These are phyloP conservation scores for Tricholoma flavovirens DNA, from an alignment of 768 basidiomycete species.

Conservation along the genomic window DNA sequence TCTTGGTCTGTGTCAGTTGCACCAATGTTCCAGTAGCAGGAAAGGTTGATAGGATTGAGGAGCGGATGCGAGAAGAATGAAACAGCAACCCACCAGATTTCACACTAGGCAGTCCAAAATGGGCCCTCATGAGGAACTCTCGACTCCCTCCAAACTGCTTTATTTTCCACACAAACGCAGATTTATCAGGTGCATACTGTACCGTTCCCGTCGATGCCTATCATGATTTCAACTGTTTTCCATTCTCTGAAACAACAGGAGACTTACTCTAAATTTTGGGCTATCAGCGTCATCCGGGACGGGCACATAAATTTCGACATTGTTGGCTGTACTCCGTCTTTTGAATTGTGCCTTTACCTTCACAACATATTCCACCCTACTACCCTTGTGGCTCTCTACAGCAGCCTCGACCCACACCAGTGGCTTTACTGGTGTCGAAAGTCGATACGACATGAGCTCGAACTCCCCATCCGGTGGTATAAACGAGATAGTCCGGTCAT, in stretches of 20 bases:
- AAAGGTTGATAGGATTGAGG: background rate
- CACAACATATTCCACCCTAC: slow-evolving; percentile 91
- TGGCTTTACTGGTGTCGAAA: slow-evolving; percentile 94
- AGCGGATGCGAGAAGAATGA: background rate
- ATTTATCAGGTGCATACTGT: slow-evolving; percentile 96
- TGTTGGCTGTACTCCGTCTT: slow-evolving; percentile 92
- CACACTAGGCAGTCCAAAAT: slow-evolving; percentile 94
- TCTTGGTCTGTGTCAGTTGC: slow-evolving; percentile 49
- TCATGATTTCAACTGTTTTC: background rate
- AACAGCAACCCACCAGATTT: slow-evolving; percentile 70
- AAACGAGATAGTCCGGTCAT: slow-evolving; percentile 98
- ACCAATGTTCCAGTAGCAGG: background rate
- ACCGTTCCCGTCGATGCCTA: slow-evolving; percentile 94
- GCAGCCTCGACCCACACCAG: slow-evolving; percentile 96
- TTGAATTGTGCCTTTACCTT: slow-evolving; percentile 98
- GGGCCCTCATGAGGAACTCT: slow-evolving; percentile 97
- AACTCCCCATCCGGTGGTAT: slow-evolving; percentile 99
- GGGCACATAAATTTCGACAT: slow-evolving; percentile 98
- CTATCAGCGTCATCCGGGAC: slow-evolving; percentile 98
- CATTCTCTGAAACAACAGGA: background rate
- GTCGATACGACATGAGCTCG: slow-evolving; percentile 96
- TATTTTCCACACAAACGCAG: slow-evolving; percentile 99
- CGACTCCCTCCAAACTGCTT: slow-evolving; percentile 94
- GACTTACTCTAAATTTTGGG: slow-evolving; percentile 87
- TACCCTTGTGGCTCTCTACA: slow-evolving; percentile 92